Conservation (phyloP, 768 basidiomycete genomes). For the Ephemerocybe angulata region DNA sequence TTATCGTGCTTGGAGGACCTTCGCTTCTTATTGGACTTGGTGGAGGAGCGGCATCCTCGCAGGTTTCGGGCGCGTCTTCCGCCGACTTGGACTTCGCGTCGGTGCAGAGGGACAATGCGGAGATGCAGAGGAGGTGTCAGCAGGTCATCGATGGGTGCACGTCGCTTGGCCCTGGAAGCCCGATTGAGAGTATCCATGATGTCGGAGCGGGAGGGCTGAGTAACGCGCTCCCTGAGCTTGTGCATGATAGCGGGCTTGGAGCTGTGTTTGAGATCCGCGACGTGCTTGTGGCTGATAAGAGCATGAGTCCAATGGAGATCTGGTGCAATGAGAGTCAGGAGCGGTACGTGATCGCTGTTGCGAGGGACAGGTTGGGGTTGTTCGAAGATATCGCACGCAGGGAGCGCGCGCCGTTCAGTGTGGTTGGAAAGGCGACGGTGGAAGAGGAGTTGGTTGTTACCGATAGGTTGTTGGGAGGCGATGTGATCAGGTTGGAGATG, state of each 20-base stretch:
- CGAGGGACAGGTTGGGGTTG: constrained; percentile 50
- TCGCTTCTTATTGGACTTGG: constrained; percentile 96
- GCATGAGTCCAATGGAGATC: constrained; percentile 99
- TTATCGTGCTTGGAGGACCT: constrained; percentile 92
- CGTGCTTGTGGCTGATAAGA: constrained; percentile 84
- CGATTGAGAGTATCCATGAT: constrained; percentile 95
- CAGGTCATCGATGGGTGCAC: constrained; percentile 95
- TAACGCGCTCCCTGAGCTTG: constrained; percentile 94
- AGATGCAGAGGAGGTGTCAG: constrained; percentile 96
- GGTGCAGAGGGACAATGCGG: constrained; percentile 96
- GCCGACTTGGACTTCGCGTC: constrained; percentile 96
- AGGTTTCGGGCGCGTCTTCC: constrained; percentile 84
- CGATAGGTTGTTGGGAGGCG: constrained; percentile 72
- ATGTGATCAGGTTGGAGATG: constrained; percentile 90
- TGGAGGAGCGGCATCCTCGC: constrained; percentile 94
- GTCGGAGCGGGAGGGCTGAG: constrained; percentile 97
- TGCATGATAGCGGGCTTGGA: constrained; percentile 92
- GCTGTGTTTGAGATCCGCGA: constrained; percentile 92
- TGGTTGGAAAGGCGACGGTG: constrained; percentile 84
- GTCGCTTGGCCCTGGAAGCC: constrained; percentile 50
- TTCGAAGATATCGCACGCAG: constrained; percentile 80
- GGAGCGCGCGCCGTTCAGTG: constrained; percentile 90
- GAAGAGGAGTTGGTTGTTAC: constrained; percentile 85
- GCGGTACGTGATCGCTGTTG: constrained; percentile 91
- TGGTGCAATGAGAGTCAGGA: constrained; percentile 99